Conservation (phyloP, 2,329 filamentous ascomycete species). For the Zelopaecilomyces penicillatus region DNA sequence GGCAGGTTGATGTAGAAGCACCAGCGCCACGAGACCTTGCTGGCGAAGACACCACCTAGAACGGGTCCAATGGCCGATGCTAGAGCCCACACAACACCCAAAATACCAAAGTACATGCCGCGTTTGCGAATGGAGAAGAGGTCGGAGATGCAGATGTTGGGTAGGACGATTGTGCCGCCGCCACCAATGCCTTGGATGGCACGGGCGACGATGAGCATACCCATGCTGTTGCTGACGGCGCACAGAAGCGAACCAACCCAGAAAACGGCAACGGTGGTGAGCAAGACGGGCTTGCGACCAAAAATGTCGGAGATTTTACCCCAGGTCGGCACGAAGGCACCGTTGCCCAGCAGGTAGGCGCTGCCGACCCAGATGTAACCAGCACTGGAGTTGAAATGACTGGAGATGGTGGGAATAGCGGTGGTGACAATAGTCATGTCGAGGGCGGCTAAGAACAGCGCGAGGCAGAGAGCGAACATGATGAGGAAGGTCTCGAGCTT, state of each 20-base stretch:
- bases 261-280: slow-evolving; percentile 44
- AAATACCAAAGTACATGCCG: slow-evolving; percentile 43
- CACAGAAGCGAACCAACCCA: slow-evolving; percentile 47
- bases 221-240: slow-evolving; percentile 40
- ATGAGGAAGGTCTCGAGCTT: slow-evolving; percentile 30
- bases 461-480: slow-evolving; percentile 32
- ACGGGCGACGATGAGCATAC: slow-evolving; percentile 45
- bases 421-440: slow-evolving; percentile 59
- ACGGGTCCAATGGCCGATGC: slow-evolving; percentile 58
- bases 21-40: slow-evolving; percentile 59
- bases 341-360: slow-evolving; percentile 63
- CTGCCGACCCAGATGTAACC: slow-evolving; percentile 74
- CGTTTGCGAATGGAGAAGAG: slow-evolving; percentile 44
- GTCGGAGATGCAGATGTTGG: slow-evolving; percentile 51
- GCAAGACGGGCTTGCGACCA: slow-evolving; percentile 47
- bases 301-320: slow-evolving; percentile 53
- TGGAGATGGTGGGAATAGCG: slow-evolving; percentile 56
- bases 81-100: slow-evolving; percentile 54
- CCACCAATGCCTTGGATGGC: slow-evolving; percentile 50
- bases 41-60: slow-evolving; percentile 60
- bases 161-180: slow-evolving; percentile 49
- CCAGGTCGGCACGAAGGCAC: slow-evolving; percentile 61
- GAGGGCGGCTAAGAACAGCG: slow-evolving; percentile 46
- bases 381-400: slow-evolving; percentile 54
- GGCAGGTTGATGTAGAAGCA: slow-evolving; percentile 60